Conservation (phyloP, 139 green algal genomes). For the Protoeuglena noctilucae region DNA sequence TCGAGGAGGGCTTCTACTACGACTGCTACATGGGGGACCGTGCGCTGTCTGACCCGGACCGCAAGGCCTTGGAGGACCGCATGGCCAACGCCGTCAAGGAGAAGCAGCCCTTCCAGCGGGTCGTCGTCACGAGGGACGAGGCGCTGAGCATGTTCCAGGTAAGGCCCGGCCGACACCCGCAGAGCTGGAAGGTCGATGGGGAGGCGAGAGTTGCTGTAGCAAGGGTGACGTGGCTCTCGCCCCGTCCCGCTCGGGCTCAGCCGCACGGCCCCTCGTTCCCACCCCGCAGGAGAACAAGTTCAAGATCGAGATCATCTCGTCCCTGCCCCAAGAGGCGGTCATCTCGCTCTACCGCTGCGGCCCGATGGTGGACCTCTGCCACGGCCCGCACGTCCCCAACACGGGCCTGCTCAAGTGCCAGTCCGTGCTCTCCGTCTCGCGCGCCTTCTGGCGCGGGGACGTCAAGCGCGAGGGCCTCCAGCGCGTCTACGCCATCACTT, state of each 20-base stretch:
- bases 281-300: slow-evolving; percentile 79
- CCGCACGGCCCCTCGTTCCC: too few species aligned
- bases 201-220: too few species aligned
- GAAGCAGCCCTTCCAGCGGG: slow-evolving; percentile 75
- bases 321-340: slow-evolving; percentile 56
- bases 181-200: too few species aligned
- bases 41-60: slow-evolving; percentile 51
- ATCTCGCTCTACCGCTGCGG: slow-evolving; percentile 79
- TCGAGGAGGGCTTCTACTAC: slow-evolving; percentile 93
- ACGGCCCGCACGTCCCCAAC: slow-evolving; percentile 82
- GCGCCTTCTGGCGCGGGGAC: slow-evolving; percentile 79
- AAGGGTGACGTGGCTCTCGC: too few species aligned
- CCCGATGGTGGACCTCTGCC: slow-evolving; percentile 93
- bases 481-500: slow-evolving; percentile 94
- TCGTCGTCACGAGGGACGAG: slow-evolving; percentile 78
- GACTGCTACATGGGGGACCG: slow-evolving; percentile 85
- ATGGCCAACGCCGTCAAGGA: slow-evolving; percentile 68
- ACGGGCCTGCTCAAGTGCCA: slow-evolving; percentile 68
- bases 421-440: slow-evolving; percentile 45
- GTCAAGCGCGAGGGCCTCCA: slow-evolving; percentile 50
- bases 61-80: slow-evolving; percentile 54
- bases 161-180: too few species aligned
- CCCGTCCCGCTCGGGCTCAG: too few species aligned
- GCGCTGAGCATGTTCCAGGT: slow-evolving; percentile 82
- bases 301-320: slow-evolving; percentile 92